Conservation (phyloP, 768 basidiomycete species). For the Porphyrellus cyaneotinctus region DNA sequence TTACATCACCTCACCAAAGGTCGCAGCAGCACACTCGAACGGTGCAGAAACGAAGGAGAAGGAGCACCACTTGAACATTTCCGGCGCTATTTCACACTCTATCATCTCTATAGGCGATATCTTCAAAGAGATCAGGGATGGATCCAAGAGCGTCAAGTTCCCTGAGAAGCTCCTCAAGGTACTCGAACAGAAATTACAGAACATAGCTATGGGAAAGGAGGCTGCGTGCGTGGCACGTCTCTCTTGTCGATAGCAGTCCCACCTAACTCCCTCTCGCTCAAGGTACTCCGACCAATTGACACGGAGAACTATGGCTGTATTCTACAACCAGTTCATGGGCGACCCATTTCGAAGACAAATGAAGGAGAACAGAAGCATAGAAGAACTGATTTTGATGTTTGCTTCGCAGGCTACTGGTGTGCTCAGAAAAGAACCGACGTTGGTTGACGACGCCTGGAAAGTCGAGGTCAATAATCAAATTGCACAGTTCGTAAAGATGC, state of each 20-base stretch:
- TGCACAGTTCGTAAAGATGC: conserved; percentile 78
- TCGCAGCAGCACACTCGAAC: conserved; percentile 28
- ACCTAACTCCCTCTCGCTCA: neutral
- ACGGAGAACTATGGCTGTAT: conserved; percentile 85
- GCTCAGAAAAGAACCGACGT: conserved; percentile 83
- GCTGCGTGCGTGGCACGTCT: conserved; percentile 56
- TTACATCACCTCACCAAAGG: conserved; percentile 65
- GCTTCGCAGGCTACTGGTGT: conserved; percentile 86
- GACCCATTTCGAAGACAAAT: conserved; percentile 84
- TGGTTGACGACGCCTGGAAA: conserved; percentile 89
- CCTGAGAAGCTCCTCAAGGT: conserved; percentile 92
- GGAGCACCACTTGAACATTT: conserved; percentile 66
- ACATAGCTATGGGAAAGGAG: conserved; percentile 92
- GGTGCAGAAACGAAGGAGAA: conserved; percentile 46
- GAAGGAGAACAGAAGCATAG: conserved; percentile 95
- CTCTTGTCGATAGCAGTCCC: conserved; percentile 1
- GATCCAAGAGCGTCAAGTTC: conserved; percentile 84
- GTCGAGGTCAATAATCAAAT: conserved; percentile 90
- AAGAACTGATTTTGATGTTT: conserved; percentile 95
- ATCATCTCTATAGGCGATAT: conserved; percentile 67
- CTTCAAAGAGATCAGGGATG: conserved; percentile 74
- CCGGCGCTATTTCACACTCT: conserved; percentile 54
- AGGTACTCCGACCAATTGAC: conserved; percentile 91
- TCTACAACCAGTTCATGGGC: conserved; percentile 86
- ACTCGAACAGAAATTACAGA: conserved; percentile 83